Percentiles rank a stretch among this genome's conserved stretches.
Evolutionary conservation across 1,284 basidiomycete species (phyloP).

Genomic region (Melampsora larici-populina): DNA sequence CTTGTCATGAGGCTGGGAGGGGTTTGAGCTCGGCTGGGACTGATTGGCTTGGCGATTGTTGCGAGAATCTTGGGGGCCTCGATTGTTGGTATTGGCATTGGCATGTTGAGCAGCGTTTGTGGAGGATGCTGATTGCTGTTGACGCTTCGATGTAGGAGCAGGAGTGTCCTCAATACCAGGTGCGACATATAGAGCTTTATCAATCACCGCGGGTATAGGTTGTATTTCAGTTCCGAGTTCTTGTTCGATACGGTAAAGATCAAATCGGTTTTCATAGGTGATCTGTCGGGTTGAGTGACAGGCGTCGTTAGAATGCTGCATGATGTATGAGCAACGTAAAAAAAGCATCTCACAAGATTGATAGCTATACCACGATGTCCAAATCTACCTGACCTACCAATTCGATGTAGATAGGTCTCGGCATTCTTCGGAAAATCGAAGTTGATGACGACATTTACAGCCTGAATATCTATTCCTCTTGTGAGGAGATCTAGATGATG

Average conservation of each 20-base stretch:
- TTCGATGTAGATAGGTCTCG: constrained; percentile 95
- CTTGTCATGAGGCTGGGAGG: constrained; percentile 32
- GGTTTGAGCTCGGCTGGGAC: neutral
- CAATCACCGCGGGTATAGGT: constrained; percentile 86
- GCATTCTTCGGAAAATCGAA: constrained; percentile 99
- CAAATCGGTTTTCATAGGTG: constrained; percentile 89
- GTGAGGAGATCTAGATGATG: constrained; percentile 74
- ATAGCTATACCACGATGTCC: constrained; percentile 96
- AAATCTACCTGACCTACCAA: constrained; percentile 94
- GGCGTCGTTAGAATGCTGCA: neutral
- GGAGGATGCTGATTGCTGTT: constrained; percentile 2
- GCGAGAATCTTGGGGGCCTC: constrained; percentile 11
- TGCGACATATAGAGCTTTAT: constrained; percentile 87
- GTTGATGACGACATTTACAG: constrained; percentile 99
- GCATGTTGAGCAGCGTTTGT: constrained; percentile 4
- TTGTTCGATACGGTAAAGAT: constrained; percentile 95
- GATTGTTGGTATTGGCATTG: neutral
- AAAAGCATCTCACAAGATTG: constrained; percentile 69
- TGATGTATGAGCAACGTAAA: neutral
- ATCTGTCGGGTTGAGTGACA: constrained; percentile 46
- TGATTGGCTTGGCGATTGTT: constrained; percentile 18
- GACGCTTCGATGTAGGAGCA: constrained; percentile 8
- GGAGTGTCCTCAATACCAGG: constrained; percentile 47
- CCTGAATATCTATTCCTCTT: constrained; percentile 98
- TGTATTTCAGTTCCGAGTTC: constrained; percentile 97